Conservation (phyloP, 164 flowering plant genomes). For the Vitis amurensis region DNA sequence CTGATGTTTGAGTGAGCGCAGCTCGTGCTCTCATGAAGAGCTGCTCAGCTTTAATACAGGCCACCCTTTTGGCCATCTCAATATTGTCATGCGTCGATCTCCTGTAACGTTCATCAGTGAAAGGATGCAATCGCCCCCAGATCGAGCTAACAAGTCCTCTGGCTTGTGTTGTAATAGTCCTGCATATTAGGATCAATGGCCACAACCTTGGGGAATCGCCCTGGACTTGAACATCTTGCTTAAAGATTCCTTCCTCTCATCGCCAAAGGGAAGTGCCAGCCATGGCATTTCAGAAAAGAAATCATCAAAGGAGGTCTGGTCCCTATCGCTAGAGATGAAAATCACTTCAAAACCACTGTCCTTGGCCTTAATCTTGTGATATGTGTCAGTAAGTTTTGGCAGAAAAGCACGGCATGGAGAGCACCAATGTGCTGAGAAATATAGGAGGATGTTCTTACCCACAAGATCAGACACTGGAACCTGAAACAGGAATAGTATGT, state of each 20-base stretch:
- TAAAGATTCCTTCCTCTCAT: constrained; percentile 40
- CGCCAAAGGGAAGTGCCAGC: constrained; percentile 74
- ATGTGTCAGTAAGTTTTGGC: constrained; percentile 56
- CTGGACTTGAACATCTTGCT: constrained; percentile 42
- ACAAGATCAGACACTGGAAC: constrained; percentile 58
- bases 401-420: constrained; percentile 67
- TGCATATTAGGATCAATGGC: constrained; percentile 75
- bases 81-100: constrained; percentile 36
- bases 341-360: constrained; percentile 60
- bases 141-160: constrained; percentile 29
- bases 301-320: constrained; percentile 55
- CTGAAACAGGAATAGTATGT: constrained; percentile 16
- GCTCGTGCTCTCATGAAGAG: constrained; percentile 60
- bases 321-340: constrained; percentile 59
- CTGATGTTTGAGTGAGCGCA: constrained; percentile 26
- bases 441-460: constrained; percentile 65
- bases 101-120: constrained; percentile 58
- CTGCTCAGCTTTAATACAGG: constrained; percentile 64
- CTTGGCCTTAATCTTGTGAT: constrained; percentile 58
- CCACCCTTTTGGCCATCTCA: constrained; percentile 64
- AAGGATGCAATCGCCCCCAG: constrained; percentile 76
- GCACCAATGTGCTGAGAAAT: constrained; percentile 78
- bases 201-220: constrained; percentile 58
- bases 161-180: constrained; percentile 51
- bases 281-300: constrained; percentile 70